These are phyloP conservation scores for Peronosclerospora sorghi DNA, from an alignment of 352 stramenopile species.

Conservation along the genomic window DNA sequence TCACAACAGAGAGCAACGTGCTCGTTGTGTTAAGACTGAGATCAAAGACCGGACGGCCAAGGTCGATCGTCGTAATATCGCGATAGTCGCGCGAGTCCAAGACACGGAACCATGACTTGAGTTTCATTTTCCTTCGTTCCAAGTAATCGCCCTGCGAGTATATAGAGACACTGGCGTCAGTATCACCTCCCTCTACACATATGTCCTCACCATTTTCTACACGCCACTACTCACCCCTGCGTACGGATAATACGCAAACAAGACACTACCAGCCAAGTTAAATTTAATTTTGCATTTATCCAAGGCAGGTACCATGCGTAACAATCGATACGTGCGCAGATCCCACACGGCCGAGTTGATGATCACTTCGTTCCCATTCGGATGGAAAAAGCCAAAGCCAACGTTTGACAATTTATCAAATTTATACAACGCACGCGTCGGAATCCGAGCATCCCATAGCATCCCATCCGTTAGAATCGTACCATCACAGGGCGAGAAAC, in stretches of 20 bases:
- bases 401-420: constrained; percentile 85
- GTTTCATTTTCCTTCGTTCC: constrained; percentile 42
- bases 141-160: constrained; percentile 45
- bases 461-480: constrained; percentile 74
- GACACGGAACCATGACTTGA: constrained; percentile 80
- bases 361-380: constrained; percentile 82
- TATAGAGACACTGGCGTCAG: constrained; percentile 3
- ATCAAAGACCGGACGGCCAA: constrained; percentile 70
- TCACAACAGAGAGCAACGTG: constrained; percentile 54
- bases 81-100: constrained; percentile 74
- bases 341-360: constrained; percentile 87
- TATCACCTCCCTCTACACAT: not conserved
- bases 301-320: constrained; percentile 79
- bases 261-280: constrained; percentile 45
- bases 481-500: constrained; percentile 57
- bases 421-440: constrained; percentile 69
- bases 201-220: no score
- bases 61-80: constrained; percentile 75
- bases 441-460: constrained; percentile 67
- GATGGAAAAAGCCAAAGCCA: constrained; percentile 77
- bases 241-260: constrained; percentile 81
- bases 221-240: constrained; percentile 29
- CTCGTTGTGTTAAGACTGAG: constrained; percentile 53
- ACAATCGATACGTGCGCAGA: constrained; percentile 70
- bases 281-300: constrained; percentile 80